Evolutionary conservation across 805 yeast species (phyloP).

Genomic region (Candida taoyuanica): DNA sequence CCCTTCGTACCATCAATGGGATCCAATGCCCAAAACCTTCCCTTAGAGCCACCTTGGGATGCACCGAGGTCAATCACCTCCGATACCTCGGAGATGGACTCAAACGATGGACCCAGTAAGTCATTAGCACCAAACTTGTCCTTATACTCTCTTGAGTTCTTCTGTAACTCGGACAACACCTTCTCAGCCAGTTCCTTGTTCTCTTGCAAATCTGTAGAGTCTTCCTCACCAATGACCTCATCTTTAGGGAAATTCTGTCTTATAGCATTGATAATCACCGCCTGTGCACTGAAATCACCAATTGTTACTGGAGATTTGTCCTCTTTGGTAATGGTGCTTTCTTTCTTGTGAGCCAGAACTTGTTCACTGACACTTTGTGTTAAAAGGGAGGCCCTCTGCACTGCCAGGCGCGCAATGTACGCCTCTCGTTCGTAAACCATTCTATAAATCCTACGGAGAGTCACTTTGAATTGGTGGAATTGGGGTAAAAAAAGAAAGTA

Average conservation of each 20-base stretch:
- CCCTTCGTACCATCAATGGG: conserved; percentile 99
- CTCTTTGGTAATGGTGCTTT: conserved; percentile 65
- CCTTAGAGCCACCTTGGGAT: conserved; percentile 70
- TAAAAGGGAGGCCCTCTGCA: conserved; percentile 75
- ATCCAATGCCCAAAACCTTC: conserved; percentile 95
- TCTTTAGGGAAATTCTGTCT: conserved; percentile 76
- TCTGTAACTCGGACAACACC: conserved; percentile 56
- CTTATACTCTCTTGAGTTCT: conserved; percentile 45
- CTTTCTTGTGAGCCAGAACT: conserved; percentile 43
- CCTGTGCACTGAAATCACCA: conserved; percentile 97
- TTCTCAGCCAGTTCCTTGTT: conserved; percentile 43
- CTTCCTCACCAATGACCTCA: conserved; percentile 92
- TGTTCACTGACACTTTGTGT: conserved; percentile 60
- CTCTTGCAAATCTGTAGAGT: conserved; percentile 60
- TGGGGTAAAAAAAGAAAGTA: neutral
- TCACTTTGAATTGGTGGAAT: neutral
- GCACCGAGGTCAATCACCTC: conserved; percentile 74
- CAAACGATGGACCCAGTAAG: conserved; percentile 35
- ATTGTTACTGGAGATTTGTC: conserved; percentile 92
- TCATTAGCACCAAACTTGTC: conserved; percentile 15
- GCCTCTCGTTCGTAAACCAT: conserved; percentile 60
- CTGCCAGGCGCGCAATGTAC: conserved; percentile 82
- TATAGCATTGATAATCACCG: conserved; percentile 82
- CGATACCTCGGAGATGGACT: conserved; percentile 45
- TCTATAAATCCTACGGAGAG: neutral